Base-by-base conservation (phyloP, 2,329 filamentous ascomycete species). In the Trichoderma sp. region DNA sequence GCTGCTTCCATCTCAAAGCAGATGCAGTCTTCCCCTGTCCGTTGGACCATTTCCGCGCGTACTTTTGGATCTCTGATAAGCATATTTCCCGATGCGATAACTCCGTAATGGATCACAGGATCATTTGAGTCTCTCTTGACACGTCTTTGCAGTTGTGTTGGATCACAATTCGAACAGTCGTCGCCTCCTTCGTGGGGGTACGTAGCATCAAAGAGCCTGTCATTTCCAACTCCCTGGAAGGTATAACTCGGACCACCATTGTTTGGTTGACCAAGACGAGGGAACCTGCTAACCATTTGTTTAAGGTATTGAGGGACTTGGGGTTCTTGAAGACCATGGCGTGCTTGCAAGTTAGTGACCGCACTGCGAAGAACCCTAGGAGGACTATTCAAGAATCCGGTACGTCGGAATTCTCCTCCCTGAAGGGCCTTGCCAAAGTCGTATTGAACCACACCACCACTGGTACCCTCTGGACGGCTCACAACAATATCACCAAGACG, bases 31-130 rank as follows among this genome's bases (percentile, higher is more conserved):
- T 41, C 33, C n/a, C 76, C 63, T 5, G 56, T 60, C 14, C 24
- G 56, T 60, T 68, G 45, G 5, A 79, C 77, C 35, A 84, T 69
- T 1, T 71, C 11, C 65, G 86, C 83, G 27, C 85, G 78, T 5
- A 77, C 75, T 1, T 29, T 21, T 1, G 79, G 81, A 27, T 82
- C 75, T 53, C 83, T 83, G 71, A 86, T 82, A 1, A 86, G 80
- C 6, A 77, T 75, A 63, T 85, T 82, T 3, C 79, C 83, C 0
- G 82, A 84, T 1, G 79, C 80, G 29, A 81, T 78, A 0, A 72
- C 45, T 5, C 80, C 78, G 8, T 78, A 78, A 31, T 81, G 78
- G 2, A 76, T 66, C 1, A 41, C 66, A 6, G 76, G 71, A 9
- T 24, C 14, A 1, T 2, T 56, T 29, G 56, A 60, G 56, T 29